Base-by-base conservation (phyloP, 179 eudicot genomes). In the Nepenthes alata region DNA sequence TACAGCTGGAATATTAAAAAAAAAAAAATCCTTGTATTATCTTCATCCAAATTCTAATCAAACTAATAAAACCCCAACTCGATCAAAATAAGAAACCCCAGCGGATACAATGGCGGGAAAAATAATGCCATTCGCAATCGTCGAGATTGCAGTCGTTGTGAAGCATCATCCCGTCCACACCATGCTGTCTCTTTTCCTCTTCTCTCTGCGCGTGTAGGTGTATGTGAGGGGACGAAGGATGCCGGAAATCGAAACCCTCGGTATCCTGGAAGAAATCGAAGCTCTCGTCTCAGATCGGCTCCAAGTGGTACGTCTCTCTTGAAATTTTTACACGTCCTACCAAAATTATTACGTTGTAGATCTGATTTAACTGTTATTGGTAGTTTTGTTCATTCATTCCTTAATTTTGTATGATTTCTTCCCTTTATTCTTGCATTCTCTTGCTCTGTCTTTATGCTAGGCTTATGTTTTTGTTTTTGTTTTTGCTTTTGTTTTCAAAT, bases 221-320 rank as follows among this genome's bases (percentile, higher is more conserved):
- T 48, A 11, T 6, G 11, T 48, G 52, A 54, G 37, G 58, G 2
- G 39, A 1, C 50, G 14, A 68, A 52, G 4, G 56, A 90, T 90
- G 97, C 77, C 82, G 53, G 82, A 79, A 63, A 61, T 78, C 59
- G 85, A 85, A 74, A 78, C 87, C 81, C 77, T 84, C 63, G 96
- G 86, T 53, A 88, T 91, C 34, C 73, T 79, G 25, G 89, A 91
- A 35, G 91, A 91, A 74, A 75, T 91, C 67, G 83, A 72, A 57
- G 55, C 84, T 66, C 87, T 89, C 56, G 84, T 89, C 58, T 80
- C 88, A 51, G 98, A 86, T 60, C 80, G 78, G 35, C 96, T 86
- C 61, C 96, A 86, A 86, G 91, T 91, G 95, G 98, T 91, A 84
- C 55, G 55, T 48, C 38, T 48, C 3, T 37, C 14, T 37, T 34